These are phyloP conservation scores for Paraconiothyrium brasiliense DNA, from an alignment of 2,329 filamentous ascomycete genomes.

Conservation along the genomic window DNA sequence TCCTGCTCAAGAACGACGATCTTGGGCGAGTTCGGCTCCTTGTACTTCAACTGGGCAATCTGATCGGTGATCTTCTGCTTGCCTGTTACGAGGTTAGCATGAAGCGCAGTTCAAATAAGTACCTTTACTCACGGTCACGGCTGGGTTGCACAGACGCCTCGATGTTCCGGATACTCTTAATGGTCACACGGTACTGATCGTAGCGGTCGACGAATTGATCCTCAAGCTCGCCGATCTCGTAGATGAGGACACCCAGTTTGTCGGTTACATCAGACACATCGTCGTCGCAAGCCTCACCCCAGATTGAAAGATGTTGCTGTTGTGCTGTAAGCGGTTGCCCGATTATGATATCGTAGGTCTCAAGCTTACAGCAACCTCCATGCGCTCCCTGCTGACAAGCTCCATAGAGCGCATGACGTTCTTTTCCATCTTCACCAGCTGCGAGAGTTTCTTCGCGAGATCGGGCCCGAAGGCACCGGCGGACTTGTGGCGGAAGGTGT, in stretches of 20 bases:
- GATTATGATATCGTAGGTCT: slow-evolving; percentile 9
- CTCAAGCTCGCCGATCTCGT: slow-evolving; percentile 97
- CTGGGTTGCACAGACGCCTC: slow-evolving; percentile 98
- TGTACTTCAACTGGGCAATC: slow-evolving; percentile 99
- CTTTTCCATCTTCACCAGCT: slow-evolving; percentile 99
- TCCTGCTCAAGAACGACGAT: slow-evolving; percentile 99
- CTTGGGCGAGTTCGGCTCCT: slow-evolving; percentile 97
- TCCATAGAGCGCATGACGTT: slow-evolving; percentile 99
- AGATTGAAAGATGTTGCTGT: slow-evolving; percentile 97
- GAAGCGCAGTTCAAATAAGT: neutral
- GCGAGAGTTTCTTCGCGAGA: slow-evolving; percentile 95
- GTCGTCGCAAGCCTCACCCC: slow-evolving; percentile 95
- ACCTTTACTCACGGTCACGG: slow-evolving; percentile 78
- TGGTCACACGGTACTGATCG: slow-evolving; percentile 98
- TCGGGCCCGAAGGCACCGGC: slow-evolving; percentile 85
- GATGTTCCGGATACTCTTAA: slow-evolving; percentile 99
- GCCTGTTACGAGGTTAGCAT: slow-evolving; percentile 60
- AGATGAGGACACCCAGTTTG: slow-evolving; percentile 96
- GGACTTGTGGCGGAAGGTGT: slow-evolving; percentile 76
- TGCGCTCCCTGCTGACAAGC: slow-evolving; percentile 90
- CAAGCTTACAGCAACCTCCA: slow-evolving; percentile 91
- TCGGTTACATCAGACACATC: slow-evolving; percentile 99
- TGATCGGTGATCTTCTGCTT: slow-evolving; percentile 99
- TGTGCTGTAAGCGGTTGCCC: slow-evolving; percentile 29
- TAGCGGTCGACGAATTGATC: slow-evolving; percentile 99